Base-by-base conservation (phyloP, 768 basidiomycete genomes). In the Solioccasus polychromus region DNA sequence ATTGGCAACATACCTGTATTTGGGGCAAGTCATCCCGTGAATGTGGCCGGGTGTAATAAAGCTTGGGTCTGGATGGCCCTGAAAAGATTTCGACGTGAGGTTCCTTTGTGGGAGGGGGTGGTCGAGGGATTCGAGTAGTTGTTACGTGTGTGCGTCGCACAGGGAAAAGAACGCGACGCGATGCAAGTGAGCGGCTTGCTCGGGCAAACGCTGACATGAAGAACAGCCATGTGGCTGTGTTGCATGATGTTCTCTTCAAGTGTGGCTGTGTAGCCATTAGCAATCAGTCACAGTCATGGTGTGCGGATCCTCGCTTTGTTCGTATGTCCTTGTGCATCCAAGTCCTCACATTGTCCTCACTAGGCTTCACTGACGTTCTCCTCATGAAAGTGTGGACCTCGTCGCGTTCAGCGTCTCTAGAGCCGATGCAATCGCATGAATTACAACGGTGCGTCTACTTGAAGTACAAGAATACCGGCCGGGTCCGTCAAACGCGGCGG, bases 41-140 rank as follows among this genome's bases (percentile, higher is more conserved):
- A 25, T 57, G 56, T 3, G 75, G 75, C 3, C 75, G 68, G 18
- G 60, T 42, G 56, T 77, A 76, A 53, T 74, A 77, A 23, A 63
- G 62, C 18, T 69, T 66, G 10, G 76, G 76, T 39, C 66, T 71
- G 5, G 75, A 70, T 6, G 75, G 67, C 18, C 63, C 68, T 24
- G 72, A 64, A 54, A 75, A 78, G 0, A 69, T 74, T 51, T 71
- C 71, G 0, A 53, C 50, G 3, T 51, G 55, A 5, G 70, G 71
- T 26, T 55, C 51, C 29, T 55, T 52, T 37, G 51, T 44, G 9
- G 63, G 55, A 32, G 68, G 67, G 0, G 59, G 60, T 31, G 63
- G 60, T 39, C 41, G 54, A 20, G 54, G 61, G n/a, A 57, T 24
- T n/a, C 49, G 59, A 4, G 62, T 50, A 12, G 53, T n/a, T 10